These are phyloP conservation scores for Mycena metata DNA, from an alignment of 768 basidiomycete species.

Conservation along the genomic window DNA sequence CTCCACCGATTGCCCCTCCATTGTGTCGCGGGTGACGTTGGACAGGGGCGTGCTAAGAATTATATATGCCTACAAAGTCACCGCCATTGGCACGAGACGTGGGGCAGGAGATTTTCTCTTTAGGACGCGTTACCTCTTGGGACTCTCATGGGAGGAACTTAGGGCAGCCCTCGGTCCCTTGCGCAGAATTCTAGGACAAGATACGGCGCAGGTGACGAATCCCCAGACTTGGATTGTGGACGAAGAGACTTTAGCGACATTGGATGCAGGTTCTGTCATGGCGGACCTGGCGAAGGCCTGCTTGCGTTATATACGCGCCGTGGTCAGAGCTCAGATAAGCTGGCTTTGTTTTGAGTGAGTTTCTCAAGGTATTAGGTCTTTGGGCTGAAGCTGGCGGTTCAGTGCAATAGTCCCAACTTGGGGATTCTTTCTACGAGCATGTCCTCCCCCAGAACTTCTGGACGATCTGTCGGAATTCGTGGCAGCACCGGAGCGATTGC, in stretches of 20 bases:
- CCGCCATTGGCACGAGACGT: not conserved
- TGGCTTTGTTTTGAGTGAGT: too few species aligned
- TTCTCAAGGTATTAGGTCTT: not conserved
- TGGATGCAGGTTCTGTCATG: not conserved
- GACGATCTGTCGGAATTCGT: not conserved
- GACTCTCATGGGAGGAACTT: conserved; percentile 4
- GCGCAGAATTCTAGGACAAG: not conserved
- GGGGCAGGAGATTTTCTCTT: not conserved
- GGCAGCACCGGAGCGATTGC: not conserved
- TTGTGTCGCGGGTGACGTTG: not conserved
- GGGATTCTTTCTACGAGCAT: not conserved
- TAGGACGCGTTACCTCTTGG: not conserved
- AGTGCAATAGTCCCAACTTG: not conserved
- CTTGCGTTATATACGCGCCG: not conserved
- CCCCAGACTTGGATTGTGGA: not conserved
- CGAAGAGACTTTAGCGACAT: too few species aligned
- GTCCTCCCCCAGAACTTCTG: not conserved
- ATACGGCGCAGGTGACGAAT: not conserved
- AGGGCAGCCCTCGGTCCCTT: not conserved
- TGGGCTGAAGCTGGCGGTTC: not conserved
- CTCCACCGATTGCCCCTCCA: not conserved
- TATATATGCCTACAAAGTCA: not conserved
- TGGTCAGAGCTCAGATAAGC: too few species aligned
- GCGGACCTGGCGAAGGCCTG: too few species aligned
- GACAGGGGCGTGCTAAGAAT: not conserved